Evolutionary conservation across 495 filamentous ascomycete species (phyloP).

Genomic region (Clohesyomyces aquaticus): DNA sequence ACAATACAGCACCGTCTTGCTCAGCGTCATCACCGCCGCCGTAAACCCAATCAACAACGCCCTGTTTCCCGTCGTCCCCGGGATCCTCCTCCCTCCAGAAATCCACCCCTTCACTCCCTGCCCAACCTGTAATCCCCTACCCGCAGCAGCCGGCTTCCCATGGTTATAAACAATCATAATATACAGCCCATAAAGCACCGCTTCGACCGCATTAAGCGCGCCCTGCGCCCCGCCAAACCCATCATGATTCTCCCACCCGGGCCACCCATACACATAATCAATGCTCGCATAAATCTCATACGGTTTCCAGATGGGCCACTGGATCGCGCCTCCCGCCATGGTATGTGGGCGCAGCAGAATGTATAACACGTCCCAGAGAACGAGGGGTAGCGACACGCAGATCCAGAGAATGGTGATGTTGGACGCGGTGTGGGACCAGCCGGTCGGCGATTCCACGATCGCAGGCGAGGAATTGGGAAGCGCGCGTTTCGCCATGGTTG

Average conservation of each 20-base stretch:
- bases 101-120: constrained; percentile 47
- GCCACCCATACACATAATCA: constrained; percentile 85
- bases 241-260: constrained; percentile 68
- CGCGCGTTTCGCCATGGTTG: constrained; percentile 47
- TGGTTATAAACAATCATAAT: constrained; percentile 61
- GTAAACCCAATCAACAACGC: constrained; percentile 71
- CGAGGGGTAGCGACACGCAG: constrained; percentile 73
- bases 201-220: constrained; percentile 74
- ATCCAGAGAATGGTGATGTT: constrained; percentile 73
- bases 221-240: constrained; percentile 84
- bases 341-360: constrained; percentile 79
- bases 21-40: constrained; percentile 76
- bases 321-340: constrained; percentile 78
- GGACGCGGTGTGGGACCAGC: constrained; percentile 71
- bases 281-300: constrained; percentile 82
- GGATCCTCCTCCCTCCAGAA: constrained; percentile 56
- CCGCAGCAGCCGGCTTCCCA: constrained; percentile 46
- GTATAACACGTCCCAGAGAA: constrained; percentile 83
- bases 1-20: constrained; percentile 90
- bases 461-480: constrained; percentile 35
- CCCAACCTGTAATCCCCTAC: constrained; percentile 44
- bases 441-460: constrained; percentile 3
- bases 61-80: constrained; percentile 61
- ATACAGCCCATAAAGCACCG: constrained; percentile 70
- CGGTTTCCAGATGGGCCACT: constrained; percentile 75